Conservation (phyloP, 2,329 filamentous ascomycete species). For the Aspergillus chevalieri region DNA sequence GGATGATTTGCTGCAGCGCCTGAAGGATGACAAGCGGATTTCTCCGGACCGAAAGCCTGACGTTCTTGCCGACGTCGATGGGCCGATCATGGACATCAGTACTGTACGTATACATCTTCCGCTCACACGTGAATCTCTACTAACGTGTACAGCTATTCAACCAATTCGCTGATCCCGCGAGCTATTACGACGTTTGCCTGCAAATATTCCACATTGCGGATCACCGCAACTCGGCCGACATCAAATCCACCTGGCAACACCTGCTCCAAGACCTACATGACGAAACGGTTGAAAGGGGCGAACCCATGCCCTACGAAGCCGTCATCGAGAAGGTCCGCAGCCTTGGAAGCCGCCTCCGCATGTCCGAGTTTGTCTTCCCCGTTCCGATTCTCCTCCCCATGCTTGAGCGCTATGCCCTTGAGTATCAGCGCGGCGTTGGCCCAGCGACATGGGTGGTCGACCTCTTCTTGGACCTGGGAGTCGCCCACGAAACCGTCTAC, state of each 20-base stretch:
- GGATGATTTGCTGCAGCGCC: slow-evolving; percentile 75
- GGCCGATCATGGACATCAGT: slow-evolving; percentile 69
- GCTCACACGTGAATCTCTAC: slow-evolving; percentile 15
- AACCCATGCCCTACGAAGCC: slow-evolving; percentile 43
- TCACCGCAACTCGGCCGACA: slow-evolving; percentile 79
- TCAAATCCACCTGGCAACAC: slow-evolving; percentile 76
- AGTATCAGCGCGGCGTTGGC: slow-evolving; percentile 43
- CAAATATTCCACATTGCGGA: slow-evolving; percentile 89
- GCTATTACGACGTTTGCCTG: slow-evolving; percentile 89
- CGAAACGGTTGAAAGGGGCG: slow-evolving; percentile 41
- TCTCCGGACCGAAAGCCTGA: slow-evolving; percentile 56
- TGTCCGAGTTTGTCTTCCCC: slow-evolving; percentile 53
- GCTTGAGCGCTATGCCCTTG: slow-evolving; percentile 49
- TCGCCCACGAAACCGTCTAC: slow-evolving; percentile 57
- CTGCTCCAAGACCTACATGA: slow-evolving; percentile 68
- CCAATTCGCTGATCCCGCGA: slow-evolving; percentile 79
- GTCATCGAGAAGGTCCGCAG: slow-evolving; percentile 50
- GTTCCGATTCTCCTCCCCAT: slow-evolving; percentile 50
- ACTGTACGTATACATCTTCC: slow-evolving; percentile 52
- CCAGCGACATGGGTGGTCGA: slow-evolving; percentile 57
- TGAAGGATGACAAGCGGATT: slow-evolving; percentile 68
- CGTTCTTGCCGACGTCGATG: slow-evolving; percentile 64
- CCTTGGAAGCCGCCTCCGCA: slow-evolving; percentile 51
- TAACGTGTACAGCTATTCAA: slow-evolving; percentile 68
- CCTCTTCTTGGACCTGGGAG: slow-evolving; percentile 57